These are phyloP conservation scores for Parastagonospora avenae DNA, from an alignment of 2,329 filamentous ascomycete genomes.

Conservation along the genomic window DNA sequence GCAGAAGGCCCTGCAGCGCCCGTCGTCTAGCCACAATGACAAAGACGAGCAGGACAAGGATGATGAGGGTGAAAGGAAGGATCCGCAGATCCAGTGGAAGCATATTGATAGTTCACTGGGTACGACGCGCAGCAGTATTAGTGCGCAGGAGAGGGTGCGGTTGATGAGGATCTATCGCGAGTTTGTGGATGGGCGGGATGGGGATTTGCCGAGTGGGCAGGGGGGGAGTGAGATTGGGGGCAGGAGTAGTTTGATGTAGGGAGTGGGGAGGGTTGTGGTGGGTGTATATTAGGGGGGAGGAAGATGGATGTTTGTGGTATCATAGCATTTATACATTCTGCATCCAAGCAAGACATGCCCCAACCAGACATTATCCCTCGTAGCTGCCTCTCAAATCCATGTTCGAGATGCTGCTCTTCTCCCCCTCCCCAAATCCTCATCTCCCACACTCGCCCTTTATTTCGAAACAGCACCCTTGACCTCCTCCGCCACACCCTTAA, in stretches of 20 bases:
- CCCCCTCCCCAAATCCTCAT: not conserved
- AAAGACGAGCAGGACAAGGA: conserved; percentile 22
- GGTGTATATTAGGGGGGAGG: conserved; percentile 1
- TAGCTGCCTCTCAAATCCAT: too few species aligned
- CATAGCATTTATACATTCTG: too few species aligned
- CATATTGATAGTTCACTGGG: conserved; percentile 80
- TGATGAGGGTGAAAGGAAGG: conserved; percentile 52
- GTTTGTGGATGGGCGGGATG: conserved; percentile 90
- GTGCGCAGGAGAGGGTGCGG: conserved; percentile 73
- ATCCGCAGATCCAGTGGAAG: conserved; percentile 83
- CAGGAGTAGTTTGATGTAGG: conserved; percentile 87
- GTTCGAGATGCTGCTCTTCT: not conserved
- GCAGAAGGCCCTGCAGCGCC: conserved; percentile 56
- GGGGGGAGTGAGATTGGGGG: conserved; percentile 91
- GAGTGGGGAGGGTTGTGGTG: not conserved
- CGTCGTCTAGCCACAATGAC: conserved; percentile 17
- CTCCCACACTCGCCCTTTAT: conserved; percentile 1
- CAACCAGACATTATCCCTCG: too few species aligned
- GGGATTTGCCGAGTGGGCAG: conserved; percentile 93
- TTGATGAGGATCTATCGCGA: conserved; percentile 85
- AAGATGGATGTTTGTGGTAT: too few species aligned
- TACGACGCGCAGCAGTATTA: conserved; percentile 82
- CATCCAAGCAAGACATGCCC: too few species aligned
- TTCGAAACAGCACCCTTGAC: conserved; percentile 14
- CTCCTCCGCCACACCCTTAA: conserved; percentile 6